phyloP scores from a whole-genome alignment of 306 rosid species.

The Castanea crenata region DNA sequence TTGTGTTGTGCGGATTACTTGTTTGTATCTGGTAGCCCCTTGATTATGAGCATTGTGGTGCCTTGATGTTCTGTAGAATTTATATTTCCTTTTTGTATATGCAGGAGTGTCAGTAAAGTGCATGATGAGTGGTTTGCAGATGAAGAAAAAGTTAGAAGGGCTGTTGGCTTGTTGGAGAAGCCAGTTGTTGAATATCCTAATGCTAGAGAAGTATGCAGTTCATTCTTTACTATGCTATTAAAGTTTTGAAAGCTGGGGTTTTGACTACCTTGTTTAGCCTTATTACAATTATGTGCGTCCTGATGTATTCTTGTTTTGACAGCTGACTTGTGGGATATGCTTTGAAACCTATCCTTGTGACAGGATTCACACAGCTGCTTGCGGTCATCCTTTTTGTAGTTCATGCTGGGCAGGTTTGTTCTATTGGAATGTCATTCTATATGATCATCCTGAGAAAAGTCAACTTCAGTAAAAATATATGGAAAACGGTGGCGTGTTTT shows the following conservation, averaged over 20 bases:
- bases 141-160: constrained; percentile 57
- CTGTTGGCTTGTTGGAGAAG: constrained; percentile 54
- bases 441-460: background rate
- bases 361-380: constrained; percentile 40
- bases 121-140: constrained; percentile 75
- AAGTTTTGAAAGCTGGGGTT: constrained; percentile 7
- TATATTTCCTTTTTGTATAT: background rate
- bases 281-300: background rate
- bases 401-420: constrained; percentile 57
- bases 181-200: constrained; percentile 37
- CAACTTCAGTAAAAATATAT: background rate
- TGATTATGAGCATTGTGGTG: background rate
- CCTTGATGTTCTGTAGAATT: constrained; percentile 5
- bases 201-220: constrained; percentile 42
- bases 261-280: background rate
- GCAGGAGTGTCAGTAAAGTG: constrained; percentile 67
- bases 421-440: background rate
- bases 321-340: constrained; percentile 60
- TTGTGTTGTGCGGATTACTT: background rate
- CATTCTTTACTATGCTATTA: background rate
- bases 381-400: constrained; percentile 62
- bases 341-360: constrained; percentile 47
- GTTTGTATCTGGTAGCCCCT: constrained; percentile 7
- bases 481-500: background rate
- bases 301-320: constrained; percentile 22